Base-by-base conservation (phyloP, 2,329 filamentous ascomycete genomes). In the Parasarocladium wereldwijsianum region DNA sequence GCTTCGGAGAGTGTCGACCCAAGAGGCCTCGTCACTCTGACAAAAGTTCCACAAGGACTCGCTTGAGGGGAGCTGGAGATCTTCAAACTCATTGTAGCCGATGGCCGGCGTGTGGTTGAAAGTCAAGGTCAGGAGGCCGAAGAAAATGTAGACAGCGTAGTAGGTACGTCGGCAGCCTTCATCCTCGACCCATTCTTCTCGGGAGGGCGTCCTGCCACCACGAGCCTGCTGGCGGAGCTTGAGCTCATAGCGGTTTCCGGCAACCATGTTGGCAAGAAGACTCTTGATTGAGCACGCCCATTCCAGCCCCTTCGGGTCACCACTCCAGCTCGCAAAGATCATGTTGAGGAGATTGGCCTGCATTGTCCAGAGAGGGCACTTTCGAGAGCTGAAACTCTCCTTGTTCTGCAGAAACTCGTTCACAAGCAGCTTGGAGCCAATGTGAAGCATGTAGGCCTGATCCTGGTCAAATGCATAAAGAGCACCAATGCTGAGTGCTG, bases 231-330 rank as follows among this genome's bases (percentile, higher is more conserved):
- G 81, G 12, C 90, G 81, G 36, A 93, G 69, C 65, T 94, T 94
- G 36, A 96, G 63, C 57, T 98, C 90, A 51, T 96, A 96, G 29
- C 85, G 76, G 50, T 94, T 96, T 35, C 90, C 90, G 34, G 87
- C 84, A 34, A 98, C 90, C 87, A 98, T 96, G 57, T 96, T 96
- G 41, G 87, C 87, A 29, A 98, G 71, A 22, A 96, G 66, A 62
- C 85, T 93, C 70, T 96, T 96, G 58, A 98, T 96, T 2, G 90
- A 96, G 55, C 87, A 96, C 20, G 90, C 86, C 90, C 90, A 98
- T 54, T 98, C 90, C 3, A 98, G 67, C 21, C 90, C 90, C 57
- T 94, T 96, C 20, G 90, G 80, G 47, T 96, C 90, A 45, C 90
- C 90, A 52, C 90, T 96, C 90, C 90, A 98, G 63, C 86, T 96